Evolutionary conservation across 441 rosid species (phyloP).

Genomic region (Pelargonium citronellum): DNA sequence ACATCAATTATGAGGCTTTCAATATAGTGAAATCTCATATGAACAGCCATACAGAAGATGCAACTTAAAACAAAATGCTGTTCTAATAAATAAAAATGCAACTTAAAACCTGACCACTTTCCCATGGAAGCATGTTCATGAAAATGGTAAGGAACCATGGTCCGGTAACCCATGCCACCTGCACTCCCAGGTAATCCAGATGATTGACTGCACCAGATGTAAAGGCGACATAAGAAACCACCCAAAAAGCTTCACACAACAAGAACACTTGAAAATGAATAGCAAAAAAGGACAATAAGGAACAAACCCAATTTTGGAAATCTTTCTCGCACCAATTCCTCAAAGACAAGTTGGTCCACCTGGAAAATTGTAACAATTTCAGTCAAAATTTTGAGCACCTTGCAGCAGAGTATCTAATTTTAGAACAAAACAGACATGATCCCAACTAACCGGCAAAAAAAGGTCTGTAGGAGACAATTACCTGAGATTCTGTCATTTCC

Average conservation of each 20-base stretch:
- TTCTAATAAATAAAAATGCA: slow-evolving; percentile 25
- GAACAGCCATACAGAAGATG: neutral
- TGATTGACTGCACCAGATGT: slow-evolving; percentile 71
- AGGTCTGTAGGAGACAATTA: slow-evolving; percentile 25
- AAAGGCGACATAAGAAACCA: slow-evolving; percentile 26
- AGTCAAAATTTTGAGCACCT: slow-evolving; percentile 13
- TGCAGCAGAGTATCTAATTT: slow-evolving; percentile 1
- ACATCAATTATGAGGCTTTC: slow-evolving; percentile 3
- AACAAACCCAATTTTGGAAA: slow-evolving; percentile 88
- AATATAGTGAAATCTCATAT: too few species aligned
- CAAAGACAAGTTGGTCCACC: slow-evolving; percentile 98
- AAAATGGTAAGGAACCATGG: slow-evolving; percentile 99
- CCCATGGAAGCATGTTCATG: slow-evolving; percentile 99
- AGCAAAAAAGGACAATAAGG: slow-evolving; percentile 1
- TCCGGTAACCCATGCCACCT: slow-evolving; percentile 95
- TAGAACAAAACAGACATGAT: neutral
- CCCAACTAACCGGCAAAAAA: slow-evolving; percentile 8
- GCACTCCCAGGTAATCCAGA: slow-evolving; percentile 97
- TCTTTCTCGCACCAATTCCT: slow-evolving; percentile 91
- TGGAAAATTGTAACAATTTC: slow-evolving; percentile 33
- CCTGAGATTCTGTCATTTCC: slow-evolving; percentile 99
- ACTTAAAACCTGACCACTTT: slow-evolving; percentile 95
- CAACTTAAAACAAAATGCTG: slow-evolving; percentile 2
- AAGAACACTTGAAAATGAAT: slow-evolving; percentile 3
- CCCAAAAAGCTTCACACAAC: slow-evolving; percentile 14